A percentile compares a stretch with the other conserved stretches of the same genome.
These are phyloP conservation scores for Pichia sp. DNA, from an alignment of 1,139 yeast species.

Conservation along the genomic window DNA sequence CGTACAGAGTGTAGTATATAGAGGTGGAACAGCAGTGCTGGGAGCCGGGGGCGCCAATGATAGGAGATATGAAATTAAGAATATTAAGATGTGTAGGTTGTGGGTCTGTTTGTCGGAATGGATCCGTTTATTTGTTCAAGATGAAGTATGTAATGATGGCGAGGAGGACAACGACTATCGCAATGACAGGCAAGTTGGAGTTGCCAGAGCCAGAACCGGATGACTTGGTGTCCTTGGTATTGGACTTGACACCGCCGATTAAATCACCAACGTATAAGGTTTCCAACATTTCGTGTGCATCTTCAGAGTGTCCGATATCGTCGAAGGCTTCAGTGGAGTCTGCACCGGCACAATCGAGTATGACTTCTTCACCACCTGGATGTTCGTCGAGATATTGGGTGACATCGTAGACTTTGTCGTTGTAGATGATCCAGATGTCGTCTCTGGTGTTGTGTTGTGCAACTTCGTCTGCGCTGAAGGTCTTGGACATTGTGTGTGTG, in stretches of 20 bases:
- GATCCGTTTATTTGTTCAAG: constrained; percentile 19
- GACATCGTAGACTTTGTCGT: constrained; percentile 89
- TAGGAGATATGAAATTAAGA: no score
- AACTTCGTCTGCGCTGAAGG: constrained; percentile 66
- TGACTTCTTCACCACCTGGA: constrained; percentile 99
- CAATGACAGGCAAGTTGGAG: constrained; percentile 22
- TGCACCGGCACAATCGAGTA: constrained; percentile 84
- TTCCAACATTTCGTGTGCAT: constrained; percentile 76
- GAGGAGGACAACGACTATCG: constrained; percentile 26
- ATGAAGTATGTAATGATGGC: constrained; percentile 29
- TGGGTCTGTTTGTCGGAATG: no score
- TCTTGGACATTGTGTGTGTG: constrained; percentile 34
- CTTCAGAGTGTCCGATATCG: constrained; percentile 98
- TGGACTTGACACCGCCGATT: constrained; percentile 36
- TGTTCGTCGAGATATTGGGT: constrained; percentile 89
- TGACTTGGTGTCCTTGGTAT: constrained; percentile 6
- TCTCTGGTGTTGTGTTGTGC: constrained; percentile 72
- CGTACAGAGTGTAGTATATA: no score
- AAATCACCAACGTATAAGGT: constrained; percentile 70
- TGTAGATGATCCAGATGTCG: constrained; percentile 88
- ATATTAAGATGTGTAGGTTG: no score
- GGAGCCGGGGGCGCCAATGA: no score
- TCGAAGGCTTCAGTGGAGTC: constrained; percentile 96
- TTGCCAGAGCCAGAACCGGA: constrained; percentile 14
- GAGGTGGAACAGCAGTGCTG: no score